A percentile compares a stretch with the other conserved stretches of the same genome.
Conservation (phyloP, 2,329 filamentous ascomycete genomes). For the Apiospora kogelbergensis region DNA sequence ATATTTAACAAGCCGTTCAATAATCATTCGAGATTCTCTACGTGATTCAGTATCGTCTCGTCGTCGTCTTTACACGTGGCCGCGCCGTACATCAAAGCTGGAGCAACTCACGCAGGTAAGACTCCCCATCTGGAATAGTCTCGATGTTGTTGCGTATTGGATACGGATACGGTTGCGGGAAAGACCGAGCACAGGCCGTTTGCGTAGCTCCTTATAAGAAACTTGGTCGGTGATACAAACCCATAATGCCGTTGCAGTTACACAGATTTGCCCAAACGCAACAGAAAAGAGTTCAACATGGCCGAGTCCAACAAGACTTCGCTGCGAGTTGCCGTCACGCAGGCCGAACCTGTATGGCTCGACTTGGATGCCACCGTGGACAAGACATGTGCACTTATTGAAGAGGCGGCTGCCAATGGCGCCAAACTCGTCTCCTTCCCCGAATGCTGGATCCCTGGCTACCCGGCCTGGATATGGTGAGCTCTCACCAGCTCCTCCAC, state of each 20-base stretch:
- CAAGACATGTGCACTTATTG: conserved; percentile 50
- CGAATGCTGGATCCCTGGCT: conserved; percentile 45
- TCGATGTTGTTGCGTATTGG: not conserved
- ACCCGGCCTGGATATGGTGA: conserved; percentile 29
- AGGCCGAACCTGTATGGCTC: conserved; percentile 55
- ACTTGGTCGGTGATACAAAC: too few species aligned
- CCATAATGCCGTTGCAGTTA: too few species aligned
- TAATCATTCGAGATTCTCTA: not conserved
- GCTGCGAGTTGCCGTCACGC: conserved; percentile 44
- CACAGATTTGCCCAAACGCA: not conserved
- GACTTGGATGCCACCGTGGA: conserved; percentile 45
- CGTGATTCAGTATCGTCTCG: too few species aligned
- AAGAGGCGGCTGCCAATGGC: conserved; percentile 45
- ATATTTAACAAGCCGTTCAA: not conserved
- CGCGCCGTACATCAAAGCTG: not conserved
- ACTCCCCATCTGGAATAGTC: not conserved
- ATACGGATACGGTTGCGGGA: not conserved
- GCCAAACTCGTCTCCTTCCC: conserved; percentile 49
- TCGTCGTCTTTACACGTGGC: not conserved
- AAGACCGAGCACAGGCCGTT: not conserved
- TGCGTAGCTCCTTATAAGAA: not conserved
- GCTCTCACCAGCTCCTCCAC: not conserved
- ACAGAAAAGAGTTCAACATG: not conserved
- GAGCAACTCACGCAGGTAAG: not conserved
- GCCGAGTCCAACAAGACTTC: not conserved